Evolutionary conservation across 345 rosid species (phyloP).

Genomic region (Pistacia integerrima): DNA sequence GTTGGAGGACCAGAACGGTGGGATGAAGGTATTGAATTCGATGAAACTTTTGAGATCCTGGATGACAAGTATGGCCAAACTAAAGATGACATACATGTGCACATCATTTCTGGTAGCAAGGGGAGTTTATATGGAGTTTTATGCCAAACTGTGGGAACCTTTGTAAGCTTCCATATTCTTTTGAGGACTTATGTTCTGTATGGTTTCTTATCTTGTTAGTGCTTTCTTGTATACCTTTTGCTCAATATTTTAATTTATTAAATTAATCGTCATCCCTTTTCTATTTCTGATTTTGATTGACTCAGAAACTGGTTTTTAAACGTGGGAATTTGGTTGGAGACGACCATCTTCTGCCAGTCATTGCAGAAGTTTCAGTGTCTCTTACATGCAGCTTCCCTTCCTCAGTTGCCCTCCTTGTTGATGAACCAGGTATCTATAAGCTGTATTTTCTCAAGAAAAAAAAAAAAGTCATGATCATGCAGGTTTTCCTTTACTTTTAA

Average conservation of each 20-base stretch:
- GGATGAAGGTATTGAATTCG: slow-evolving; percentile 59
- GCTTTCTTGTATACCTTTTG: slow-evolving; percentile 2
- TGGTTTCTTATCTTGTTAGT: not conserved
- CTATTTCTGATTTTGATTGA: slow-evolving; percentile 31
- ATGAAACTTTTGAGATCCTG: slow-evolving; percentile 54
- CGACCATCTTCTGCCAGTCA: slow-evolving; percentile 77
- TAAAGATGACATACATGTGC: slow-evolving; percentile 47
- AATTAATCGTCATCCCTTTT: slow-evolving; percentile 16
- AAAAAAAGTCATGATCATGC: not conserved
- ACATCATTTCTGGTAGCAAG: slow-evolving; percentile 41
- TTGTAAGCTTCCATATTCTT: slow-evolving; percentile 51
- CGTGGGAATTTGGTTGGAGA: slow-evolving; percentile 83
- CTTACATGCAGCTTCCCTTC: slow-evolving; percentile 74
- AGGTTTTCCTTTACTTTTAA: slow-evolving; percentile 1
- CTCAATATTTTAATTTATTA: not conserved
- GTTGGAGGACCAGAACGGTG: slow-evolving; percentile 90
- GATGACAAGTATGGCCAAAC: slow-evolving; percentile 38
- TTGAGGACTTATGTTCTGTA: slow-evolving; percentile 7
- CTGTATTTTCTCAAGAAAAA: not conserved
- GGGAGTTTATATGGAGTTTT: slow-evolving; percentile 54
- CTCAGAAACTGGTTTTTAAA: slow-evolving; percentile 67
- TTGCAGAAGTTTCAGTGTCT: slow-evolving; percentile 60
- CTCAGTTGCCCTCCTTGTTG: slow-evolving; percentile 70
- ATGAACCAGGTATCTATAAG: slow-evolving; percentile 75
- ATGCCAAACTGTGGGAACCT: slow-evolving; percentile 65